Evolutionary conservation across 257 asterid genomes (phyloP), one percentile per base, ranked within the genome.

Genomic region (Nyctanthes arbortristis): DNA sequence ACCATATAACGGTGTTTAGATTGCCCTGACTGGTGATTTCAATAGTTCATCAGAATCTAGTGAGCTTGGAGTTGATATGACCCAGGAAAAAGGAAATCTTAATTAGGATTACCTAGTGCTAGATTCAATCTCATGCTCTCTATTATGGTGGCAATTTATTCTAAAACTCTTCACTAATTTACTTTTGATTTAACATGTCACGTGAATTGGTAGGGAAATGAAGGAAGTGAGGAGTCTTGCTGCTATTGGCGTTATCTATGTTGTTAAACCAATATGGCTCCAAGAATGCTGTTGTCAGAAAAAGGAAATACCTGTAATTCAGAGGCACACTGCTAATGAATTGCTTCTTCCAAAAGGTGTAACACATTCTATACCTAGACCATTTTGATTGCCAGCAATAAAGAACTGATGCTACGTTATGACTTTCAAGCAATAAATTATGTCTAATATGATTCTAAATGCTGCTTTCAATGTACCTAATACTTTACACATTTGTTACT

Each of bases 261-360:
- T 91, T 39, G 96, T 94, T 39, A 91, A 85, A 79, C 67, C 86
- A 67, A 74, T 73, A 64, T 94, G 99, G 99, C 96, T 94, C 67
- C 96, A 89, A 80, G 97, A 94, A 65, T 91, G 99, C 78, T 79
- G 73, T 74, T 75, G 63, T 30, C 79, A 70, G 77, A 91, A 80
- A 85, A 91, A 88, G 67, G 99, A 94, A 79, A 80, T 86, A 78
- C 84, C 91, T 73, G 96, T 94, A 18, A 86, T 76, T 66, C 83
- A 79, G 77, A 79, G 82, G 78, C 99, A 94, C 79, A 91, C 85
- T 69, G 96, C 97, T 76, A 74, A 84, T 81, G 95, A 94, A 83
- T 60, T 91, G 56, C 90, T 94, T 79, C 88, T 91, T 72, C 99
- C 95, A 28, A 94, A 82, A 87, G 99, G 99, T 94, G 58, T 56